A percentile compares a stretch with the other conserved stretches of the same genome.
Conservation (phyloP, 768 basidiomycete genomes). For the Lactarius pseudohatsudake region DNA sequence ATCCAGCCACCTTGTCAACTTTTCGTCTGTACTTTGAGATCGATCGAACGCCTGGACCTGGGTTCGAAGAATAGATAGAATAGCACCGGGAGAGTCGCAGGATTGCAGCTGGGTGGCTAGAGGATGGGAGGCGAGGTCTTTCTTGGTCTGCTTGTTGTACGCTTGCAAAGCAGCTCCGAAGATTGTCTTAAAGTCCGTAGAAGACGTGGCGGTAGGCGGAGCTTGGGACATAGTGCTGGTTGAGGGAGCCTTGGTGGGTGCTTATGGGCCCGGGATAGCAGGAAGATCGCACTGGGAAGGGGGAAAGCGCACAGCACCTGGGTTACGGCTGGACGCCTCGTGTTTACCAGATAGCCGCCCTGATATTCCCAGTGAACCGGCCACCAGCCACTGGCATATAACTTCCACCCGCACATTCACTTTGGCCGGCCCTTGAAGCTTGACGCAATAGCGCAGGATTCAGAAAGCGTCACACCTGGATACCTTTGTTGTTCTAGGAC, state of each 20-base stretch:
- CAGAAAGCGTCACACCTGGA: too few relatives aligned
- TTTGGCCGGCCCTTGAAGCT: too few relatives aligned
- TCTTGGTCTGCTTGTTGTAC: not conserved
- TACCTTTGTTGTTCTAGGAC: too few relatives aligned
- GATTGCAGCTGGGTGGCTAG: not conserved
- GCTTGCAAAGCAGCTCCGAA: not conserved
- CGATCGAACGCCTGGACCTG: not conserved
- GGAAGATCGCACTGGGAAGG: too few relatives aligned
- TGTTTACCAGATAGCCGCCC: too few relatives aligned
- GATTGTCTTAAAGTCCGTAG: not conserved
- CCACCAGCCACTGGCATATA: too few relatives aligned
- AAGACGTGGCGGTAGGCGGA: not conserved
- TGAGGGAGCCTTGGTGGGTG: too few relatives aligned
- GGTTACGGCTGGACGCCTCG: too few relatives aligned
- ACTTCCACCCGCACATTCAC: too few relatives aligned
- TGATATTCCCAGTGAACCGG: too few relatives aligned
- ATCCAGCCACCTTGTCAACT: not conserved
- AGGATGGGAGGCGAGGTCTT: not conserved
- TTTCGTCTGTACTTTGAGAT: not conserved
- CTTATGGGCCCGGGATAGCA: not conserved
- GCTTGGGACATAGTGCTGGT: not conserved
- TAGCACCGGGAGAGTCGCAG: not conserved
- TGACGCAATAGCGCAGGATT: too few relatives aligned
- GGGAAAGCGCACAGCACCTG: too few relatives aligned
- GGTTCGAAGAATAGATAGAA: not conserved